Base-by-base conservation (phyloP, 164 flowering plant genomes). In the Cinnamomum micranthum region DNA sequence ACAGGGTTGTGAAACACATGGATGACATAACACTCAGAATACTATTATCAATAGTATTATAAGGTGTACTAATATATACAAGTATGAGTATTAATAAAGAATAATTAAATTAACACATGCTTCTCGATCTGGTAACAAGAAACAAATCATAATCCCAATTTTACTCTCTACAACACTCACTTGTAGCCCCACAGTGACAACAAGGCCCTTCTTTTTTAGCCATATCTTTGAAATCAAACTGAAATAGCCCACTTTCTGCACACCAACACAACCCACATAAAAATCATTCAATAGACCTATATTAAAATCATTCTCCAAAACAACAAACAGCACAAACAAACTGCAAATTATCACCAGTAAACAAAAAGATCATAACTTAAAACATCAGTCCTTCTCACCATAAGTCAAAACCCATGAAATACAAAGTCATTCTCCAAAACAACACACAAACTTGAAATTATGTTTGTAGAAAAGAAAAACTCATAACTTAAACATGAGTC, bases 121-220 rank as follows among this genome's bases (percentile, higher is more conserved):
- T 31, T 31, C n/a, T n/a, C n/a, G n/a, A n/a, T n/a, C 35, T 31
- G 35, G 35, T 31, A 31, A 31, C 35, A 31, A 31, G 35, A 31
- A 31, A 31, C 35, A 31, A 31, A 31, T 31, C 35, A 31, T 31
- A 31, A 31, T 31, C 35, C 35, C 35, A 31, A 31, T 31, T 31
- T 6, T 4, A 31, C 35, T 31, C 35, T 31, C 35, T 20, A 11
- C 14, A 23, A 64, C n/a, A 22, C 66, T 64, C 66, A 64, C 66
- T 64, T 24, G 66, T 64, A 64, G 23, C 66, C 66, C 66, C 66
- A 12, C 66, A 64, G 27, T 64, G 66, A 24, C 66, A 64, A 24
- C 66, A 64, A 64, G 66, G 66, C 23, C 66, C 66, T 6, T 31
- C 35, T 64, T 64, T 23, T 64, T 64, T 64, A 64, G 4, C 66